Base-by-base conservation (phyloP, 257 asterid genomes). In the Scutellaria minor region DNA sequence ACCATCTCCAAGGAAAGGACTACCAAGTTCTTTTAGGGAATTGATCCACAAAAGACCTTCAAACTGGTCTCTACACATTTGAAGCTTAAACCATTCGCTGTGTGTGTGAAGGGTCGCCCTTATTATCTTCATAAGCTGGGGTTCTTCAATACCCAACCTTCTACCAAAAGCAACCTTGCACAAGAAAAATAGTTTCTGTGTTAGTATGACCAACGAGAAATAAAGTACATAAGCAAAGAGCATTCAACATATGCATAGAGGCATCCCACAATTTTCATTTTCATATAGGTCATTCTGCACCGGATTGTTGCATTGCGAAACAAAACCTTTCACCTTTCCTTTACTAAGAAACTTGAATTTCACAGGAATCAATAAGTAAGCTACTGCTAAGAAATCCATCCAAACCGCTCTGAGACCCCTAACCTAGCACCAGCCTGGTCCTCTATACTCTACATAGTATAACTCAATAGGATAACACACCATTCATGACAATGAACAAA, bases 41-140 rank as follows among this genome's bases (percentile, higher is more conserved):
- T 85, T 83, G 65, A 95, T 88, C 92, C 84, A 84, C 66, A 95
- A 73, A 55, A 92, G 83, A 48, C 94, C 91, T 80, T 92, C 96
- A 80, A 95, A 95, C 68, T 85, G 94, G 83, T 95, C 98, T 82
- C 89, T 92, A 75, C 97, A 90, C 99, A 90, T 92, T 77, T 95
- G 99, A 71, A 92, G 91, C 83, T 92, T 90, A 90, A 88, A 92
- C 99, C 98, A 95, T 79, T 95, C 99, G 39, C 35, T 77, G 66
- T 95, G 99, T 8, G 98, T 71, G 79, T 87, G 71, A 69, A 92
- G 86, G 12, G 95, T 81, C 55, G 92, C 88, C 85, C 88, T 90
- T 56, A 92, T 73, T 73, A 95, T 90, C 87, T 87, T 95, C 96
- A 95, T 92, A 50, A 95, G 97, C 80, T 87, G 89, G 74, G 99